Evolutionary conservation across 169 alveolate species (phyloP).

Genomic region (Theileria orientalis): DNA sequence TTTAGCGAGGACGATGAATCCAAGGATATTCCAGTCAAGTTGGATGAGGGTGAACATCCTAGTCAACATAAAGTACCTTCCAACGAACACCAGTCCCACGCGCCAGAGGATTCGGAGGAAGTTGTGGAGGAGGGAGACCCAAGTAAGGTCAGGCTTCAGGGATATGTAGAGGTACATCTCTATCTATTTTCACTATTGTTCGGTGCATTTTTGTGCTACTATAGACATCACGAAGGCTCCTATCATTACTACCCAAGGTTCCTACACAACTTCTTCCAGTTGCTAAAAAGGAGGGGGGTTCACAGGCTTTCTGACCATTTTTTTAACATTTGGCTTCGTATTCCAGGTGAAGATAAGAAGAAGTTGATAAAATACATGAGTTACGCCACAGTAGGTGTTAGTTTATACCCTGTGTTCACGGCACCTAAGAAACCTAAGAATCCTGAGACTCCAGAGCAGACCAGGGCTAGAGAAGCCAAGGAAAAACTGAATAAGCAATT

Average conservation of each 20-base stretch:
- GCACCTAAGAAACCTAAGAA: constrained; percentile 24
- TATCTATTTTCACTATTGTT: constrained; percentile 19
- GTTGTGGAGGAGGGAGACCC: constrained; percentile 15
- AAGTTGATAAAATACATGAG: constrained; percentile 25
- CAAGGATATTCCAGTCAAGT: constrained; percentile 19
- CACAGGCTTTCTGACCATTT: constrained; percentile 6
- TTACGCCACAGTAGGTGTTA: constrained; percentile 32
- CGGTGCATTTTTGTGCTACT: constrained; percentile 51
- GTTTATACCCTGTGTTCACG: constrained; percentile 41
- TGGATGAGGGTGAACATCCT: constrained; percentile 4
- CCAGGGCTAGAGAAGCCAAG: background rate
- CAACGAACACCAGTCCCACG: background rate
- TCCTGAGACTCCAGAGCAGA: constrained; percentile 19
- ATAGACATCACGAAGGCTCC: constrained; percentile 20
- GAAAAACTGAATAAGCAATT: background rate
- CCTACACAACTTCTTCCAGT: constrained; percentile 6
- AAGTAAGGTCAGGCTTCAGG: constrained; percentile 4
- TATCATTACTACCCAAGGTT: constrained; percentile 30
- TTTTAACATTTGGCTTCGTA: constrained; percentile 22
- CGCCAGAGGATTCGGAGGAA: background rate
- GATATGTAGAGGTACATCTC: constrained; percentile 26
- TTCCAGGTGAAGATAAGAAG: constrained; percentile 9
- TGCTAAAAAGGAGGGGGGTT: constrained; percentile 13
- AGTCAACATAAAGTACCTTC: background rate
- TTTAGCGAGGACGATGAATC: too few species aligned